Base-by-base conservation (phyloP, 2,329 filamentous ascomycete species). In the Alternaria consortialis region DNA sequence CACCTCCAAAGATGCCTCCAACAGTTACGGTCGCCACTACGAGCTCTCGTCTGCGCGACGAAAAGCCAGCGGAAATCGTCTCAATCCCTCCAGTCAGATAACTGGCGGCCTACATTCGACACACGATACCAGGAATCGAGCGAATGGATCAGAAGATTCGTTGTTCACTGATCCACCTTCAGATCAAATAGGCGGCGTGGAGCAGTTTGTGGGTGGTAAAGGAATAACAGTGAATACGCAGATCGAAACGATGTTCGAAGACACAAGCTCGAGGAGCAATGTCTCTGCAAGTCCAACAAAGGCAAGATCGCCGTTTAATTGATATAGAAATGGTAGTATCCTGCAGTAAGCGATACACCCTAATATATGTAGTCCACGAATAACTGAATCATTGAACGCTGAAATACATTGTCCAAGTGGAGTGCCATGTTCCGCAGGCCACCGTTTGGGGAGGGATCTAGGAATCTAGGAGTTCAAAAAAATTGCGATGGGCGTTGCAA, bases 1-100 rank as follows among this genome's bases (percentile, higher is more conserved):
- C 39, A 66, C 61, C 5, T 63, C 61, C 15, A 65, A 69, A 17
- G 61, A 42, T 7, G 56, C 60, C 7, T 67, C 67, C 48, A 58
- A 54, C 34, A 68, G 63, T 58, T 69, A 71, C 47, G 67, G 69
- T 32, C 68, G 61, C 40, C 69, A 71, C 39, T 71, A 71, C 52
- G 69, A 71, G 42, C 66, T 71, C 39, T 64, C 63, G 9, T 66
- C 64, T 25, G 60, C 63, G 15, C 63, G 62, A 7, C 63, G 64
- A 37, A 65, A 54, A 37, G 59, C 60, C 2, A 63, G 52, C 23
- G 58, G 63, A 20, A 64, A 63, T 31, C 54, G 56, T 1, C 25
- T 59, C 7, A 54, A 53, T n/a, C 32, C 52, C 1, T 48, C 56
- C 13, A 53, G 40, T 5, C 8, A 58, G 13, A 53, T 29, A 11